Evolutionary conservation across 768 basidiomycete species (phyloP), one percentile per base, ranked within the genome.

Genomic region (Gyrodon lividus): DNA sequence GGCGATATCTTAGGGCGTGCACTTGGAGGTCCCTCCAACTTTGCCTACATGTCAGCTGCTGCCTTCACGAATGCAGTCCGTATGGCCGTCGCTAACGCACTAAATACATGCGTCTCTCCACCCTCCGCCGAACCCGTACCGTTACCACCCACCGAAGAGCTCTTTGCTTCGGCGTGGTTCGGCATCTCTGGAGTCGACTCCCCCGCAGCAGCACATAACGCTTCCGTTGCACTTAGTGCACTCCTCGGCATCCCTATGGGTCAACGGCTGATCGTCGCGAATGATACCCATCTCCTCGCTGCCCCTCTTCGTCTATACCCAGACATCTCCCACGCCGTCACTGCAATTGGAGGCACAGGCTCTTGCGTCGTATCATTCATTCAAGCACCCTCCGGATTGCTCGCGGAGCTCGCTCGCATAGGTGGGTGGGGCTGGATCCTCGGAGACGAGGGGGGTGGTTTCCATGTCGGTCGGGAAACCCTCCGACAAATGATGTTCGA

Each of bases 351-450:
- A 2, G 92, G 92, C 13, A 96, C 92, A 0, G 92, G 92, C 3
- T 83, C 86, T 10, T 89, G 83, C 59, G 79, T 85, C 30, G 84
- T 86, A 14, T 80, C 81, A 48, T 91, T 89, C 69, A 71, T 70
- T 45, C 73, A 77, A 39, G 68, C 58, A 0, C 67, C 66, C 5
- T 70, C 63, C 10, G 71, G 70, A 7, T 52, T 55, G n/a, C 72
- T 87, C 19, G 63, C 78, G 43, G 83, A 89, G 59, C 76, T 89
- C 37, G 87, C 82, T 1, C 77, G 89, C 6, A 76, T 81, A 26
- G 89, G 89, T 4, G 89, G 89, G 1, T 90, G 86, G 86, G 89
- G 89, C 0, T 90, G 88, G 87, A 82, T 91, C 17, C 73, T 91
- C 10, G 88, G 89, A 6, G 89, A 92, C 62, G 89, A 92, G 64